Evolutionary conservation across 2,329 filamentous ascomycete species (phyloP).

Genomic region (Cordyceps javanica): DNA sequence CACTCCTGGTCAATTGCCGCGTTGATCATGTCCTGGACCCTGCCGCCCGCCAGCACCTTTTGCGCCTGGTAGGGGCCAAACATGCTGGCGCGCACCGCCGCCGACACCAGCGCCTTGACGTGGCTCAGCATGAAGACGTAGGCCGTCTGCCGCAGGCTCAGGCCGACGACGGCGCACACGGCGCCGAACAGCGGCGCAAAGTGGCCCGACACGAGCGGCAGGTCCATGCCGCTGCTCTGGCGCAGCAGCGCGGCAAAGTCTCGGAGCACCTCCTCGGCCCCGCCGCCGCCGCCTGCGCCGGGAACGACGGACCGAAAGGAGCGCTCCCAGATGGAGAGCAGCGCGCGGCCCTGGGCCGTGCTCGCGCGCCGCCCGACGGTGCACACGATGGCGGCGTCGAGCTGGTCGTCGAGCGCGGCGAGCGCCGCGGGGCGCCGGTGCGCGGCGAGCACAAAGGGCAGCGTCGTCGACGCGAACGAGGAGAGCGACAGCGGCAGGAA

Average conservation of each 20-base stretch:
- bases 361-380: conserved; percentile 73
- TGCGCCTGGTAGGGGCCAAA: conserved; percentile 80
- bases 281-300: conserved; percentile 11
- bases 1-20: conserved; percentile 55
- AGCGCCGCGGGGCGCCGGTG: conserved; percentile 50
- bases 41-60: conserved; percentile 57
- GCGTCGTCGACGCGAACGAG: conserved; percentile 63
- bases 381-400: conserved; percentile 71
- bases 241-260: conserved; percentile 33
- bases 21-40: conserved; percentile 52
- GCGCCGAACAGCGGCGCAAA: conserved; percentile 66
- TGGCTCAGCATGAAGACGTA: conserved; percentile 74
- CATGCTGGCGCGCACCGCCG: conserved; percentile 69
- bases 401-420: conserved; percentile 60
- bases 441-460: conserved; percentile 69
- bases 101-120: conserved; percentile 68
- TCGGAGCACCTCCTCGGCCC: conserved; percentile 25
- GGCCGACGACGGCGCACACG: conserved; percentile 54
- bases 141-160: conserved; percentile 56
- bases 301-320: conserved; percentile 46
- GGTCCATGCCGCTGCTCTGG: conserved; percentile 20
- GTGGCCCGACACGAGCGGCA: conserved; percentile 52
- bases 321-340: conserved; percentile 71
- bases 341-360: conserved; percentile 67
- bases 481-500: conserved; percentile 68